Base-by-base conservation (phyloP, 2,329 filamentous ascomycete genomes). In the Clathrospora elynae region DNA sequence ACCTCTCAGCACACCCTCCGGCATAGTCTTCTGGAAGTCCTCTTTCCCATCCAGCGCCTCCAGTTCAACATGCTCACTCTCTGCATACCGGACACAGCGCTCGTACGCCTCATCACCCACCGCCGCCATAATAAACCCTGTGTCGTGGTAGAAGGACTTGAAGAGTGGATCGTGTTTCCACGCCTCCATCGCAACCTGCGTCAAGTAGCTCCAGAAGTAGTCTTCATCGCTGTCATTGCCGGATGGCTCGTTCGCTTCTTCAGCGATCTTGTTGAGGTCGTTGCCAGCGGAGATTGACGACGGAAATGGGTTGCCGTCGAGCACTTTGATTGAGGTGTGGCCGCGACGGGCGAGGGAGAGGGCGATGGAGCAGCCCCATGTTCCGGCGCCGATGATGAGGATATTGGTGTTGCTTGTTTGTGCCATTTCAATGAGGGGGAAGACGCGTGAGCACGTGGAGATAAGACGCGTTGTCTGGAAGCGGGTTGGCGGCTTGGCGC, bases 11-110 rank as follows among this genome's bases (percentile, higher is more conserved):
- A 80, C 71, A 3, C 78, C 77, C 7, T 71, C 43, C 1, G 78
- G 77, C 78, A 81, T 80, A 0, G 78, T 76, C 9, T 59, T 65
- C 13, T 70, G 68, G 45, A 81, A 81, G 10, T 76, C 72, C 19
- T 74, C 71, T 1, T 72, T 67, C 0, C 67, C 72, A 5, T 73
- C 64, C 6, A 81, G 55, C 5, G 48, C 66, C 6, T 31, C 22
- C 10, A 62, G 70, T 4, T 63, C 56, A 5, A 55, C 53, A 6
- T 67, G 54, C 7, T 67, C 63, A 4, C 61, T 45, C 22, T 73
- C 64, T 1, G 64, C 63, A 18, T 71, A 63, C 19, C 70, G 62
- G 6, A 76, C 59, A 23, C 59, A 64, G 9, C 71, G 65, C 19
- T 67, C 52, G 3, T 72, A 69, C 5, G 71, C 67, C 30, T 62